Base-by-base conservation (phyloP, 2,329 filamentous ascomycete genomes). In the Neofusicoccum umdonicola region DNA sequence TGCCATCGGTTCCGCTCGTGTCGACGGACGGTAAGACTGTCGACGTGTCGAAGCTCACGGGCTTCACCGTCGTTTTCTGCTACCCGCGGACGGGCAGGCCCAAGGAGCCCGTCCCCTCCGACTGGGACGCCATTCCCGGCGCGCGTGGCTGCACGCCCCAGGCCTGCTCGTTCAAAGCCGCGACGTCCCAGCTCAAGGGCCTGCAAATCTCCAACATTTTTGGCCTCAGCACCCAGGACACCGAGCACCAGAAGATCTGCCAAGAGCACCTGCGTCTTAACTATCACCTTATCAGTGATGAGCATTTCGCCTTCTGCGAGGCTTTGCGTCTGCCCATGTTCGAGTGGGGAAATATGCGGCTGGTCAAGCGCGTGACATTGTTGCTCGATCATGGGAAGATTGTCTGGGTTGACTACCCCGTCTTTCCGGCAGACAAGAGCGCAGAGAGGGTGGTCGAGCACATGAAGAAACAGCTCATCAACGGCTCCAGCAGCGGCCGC, bases 81-180 rank as follows among this genome's bases (percentile, higher is more conserved):
- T 80, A 79, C 68, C 78, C 78, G 7, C 76, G 76, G 39, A 78
- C 76, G 45, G 77, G 72, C 39, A 77, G 73, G 2, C 77, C 76
- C 12, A 70, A 74, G 65, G 78, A 81, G 66, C 74, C 68, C 1
- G 74, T 81, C n/a, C 73, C 78, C 48, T 72, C 77, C 34, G 70
- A 73, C 12, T 81, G 77, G 78, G 78, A 81, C 68, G 66, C 71
- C 15, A 80, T 80, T 62, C 78, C 78, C 4, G 78, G 80, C 34
- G 79, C 79, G 7, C 70, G 78, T 64, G 79, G 79, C 62, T 81
- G 78, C 69, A 80, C 80, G 13, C 77, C 78, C 5, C 78, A 80
- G 71, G 78, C 79, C 13, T 80, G 80, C 69, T 76, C 75, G 11
- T 81, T 81, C 71, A 75, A 77, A 27, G 77, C 80, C 67, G 67